phyloP scores from a whole-genome alignment of 2,329 filamentous ascomycete species.

The Fonsecaea pedrosoi region DNA sequence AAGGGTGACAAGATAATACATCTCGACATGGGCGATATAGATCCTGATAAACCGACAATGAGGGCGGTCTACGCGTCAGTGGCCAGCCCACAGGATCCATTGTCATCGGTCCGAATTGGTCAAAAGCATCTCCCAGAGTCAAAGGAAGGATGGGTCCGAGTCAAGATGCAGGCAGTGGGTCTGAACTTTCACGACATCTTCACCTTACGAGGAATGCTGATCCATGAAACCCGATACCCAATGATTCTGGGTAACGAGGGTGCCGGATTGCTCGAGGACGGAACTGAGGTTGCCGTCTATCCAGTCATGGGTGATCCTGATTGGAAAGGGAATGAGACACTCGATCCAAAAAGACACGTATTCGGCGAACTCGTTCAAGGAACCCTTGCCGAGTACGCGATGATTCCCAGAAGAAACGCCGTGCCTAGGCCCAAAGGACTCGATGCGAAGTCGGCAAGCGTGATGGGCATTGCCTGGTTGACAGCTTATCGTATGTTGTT shows the following conservation, averaged over 20 bases:
- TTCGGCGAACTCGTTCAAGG: conserved; percentile 31
- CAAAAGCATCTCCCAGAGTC: conserved; percentile 18
- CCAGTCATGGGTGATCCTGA: conserved; percentile 29
- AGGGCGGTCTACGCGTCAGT: conserved; percentile 29
- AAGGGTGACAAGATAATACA: conserved; percentile 26
- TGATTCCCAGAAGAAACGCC: conserved; percentile 29
- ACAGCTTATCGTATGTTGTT: conserved; percentile 34
- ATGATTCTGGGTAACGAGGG: conserved; percentile 35
- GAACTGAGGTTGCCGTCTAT: conserved; percentile 30
- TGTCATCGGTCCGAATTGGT: conserved; percentile 28
- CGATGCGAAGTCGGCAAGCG: conserved; percentile 26
- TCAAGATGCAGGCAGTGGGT: conserved; percentile 32
- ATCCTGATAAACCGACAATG: conserved; percentile 24
- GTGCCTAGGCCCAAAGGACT: conserved; percentile 26
- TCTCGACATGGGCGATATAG: conserved; percentile 29
- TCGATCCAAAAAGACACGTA: conserved; percentile 31
- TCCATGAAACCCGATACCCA: conserved; percentile 30
- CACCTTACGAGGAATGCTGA: conserved; percentile 27
- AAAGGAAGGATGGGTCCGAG: conserved; percentile 28
- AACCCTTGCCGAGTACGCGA: conserved; percentile 28
- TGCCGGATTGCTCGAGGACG: conserved; percentile 30
- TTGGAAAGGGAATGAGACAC: conserved; percentile 33
- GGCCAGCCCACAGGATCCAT: conserved; percentile 22
- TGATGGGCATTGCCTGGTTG: conserved; percentile 34
- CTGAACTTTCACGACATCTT: conserved; percentile 35